Conservation (phyloP, 2,329 filamentous ascomycete genomes). For the Diatrype stigma region DNA sequence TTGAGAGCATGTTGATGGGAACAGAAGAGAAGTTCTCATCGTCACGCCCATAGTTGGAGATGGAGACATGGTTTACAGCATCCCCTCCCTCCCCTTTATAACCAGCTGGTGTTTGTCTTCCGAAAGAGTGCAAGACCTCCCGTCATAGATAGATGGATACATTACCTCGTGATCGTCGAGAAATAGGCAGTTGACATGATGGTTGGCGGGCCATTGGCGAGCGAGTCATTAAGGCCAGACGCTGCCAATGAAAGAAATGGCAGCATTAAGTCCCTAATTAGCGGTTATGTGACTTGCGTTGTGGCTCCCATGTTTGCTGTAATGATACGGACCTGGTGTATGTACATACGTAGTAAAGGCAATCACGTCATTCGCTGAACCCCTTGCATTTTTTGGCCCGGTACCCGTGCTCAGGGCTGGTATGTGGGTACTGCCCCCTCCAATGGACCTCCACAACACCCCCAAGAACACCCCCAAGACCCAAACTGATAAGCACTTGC, state of each 20-base stretch:
- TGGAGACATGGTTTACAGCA: no score
- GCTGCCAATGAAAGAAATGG: background rate
- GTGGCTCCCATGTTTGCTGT: background rate
- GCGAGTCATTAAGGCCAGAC: no score
- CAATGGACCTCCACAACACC: background rate
- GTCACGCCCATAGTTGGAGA: no score
- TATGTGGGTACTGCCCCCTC: background rate
- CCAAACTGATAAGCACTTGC: background rate
- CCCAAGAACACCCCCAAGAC: background rate
- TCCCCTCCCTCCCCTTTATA: no score
- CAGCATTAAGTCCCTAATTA: background rate
- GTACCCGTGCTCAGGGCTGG: background rate
- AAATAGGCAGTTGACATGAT: no score
- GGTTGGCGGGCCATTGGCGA: no score
- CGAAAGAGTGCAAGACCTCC: no score
- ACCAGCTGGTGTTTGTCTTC: no score
- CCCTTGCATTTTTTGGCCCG: background rate
- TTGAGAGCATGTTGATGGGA: no score
- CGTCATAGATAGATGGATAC: no score
- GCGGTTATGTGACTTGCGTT: background rate
- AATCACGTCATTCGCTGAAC: background rate
- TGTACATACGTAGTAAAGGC: background rate
- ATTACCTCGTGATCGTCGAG: no score
- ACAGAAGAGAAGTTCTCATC: no score
- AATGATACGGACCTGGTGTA: background rate